Conservation (phyloP, 352 stramenopile species). For the Globisporangium canariense region DNA sequence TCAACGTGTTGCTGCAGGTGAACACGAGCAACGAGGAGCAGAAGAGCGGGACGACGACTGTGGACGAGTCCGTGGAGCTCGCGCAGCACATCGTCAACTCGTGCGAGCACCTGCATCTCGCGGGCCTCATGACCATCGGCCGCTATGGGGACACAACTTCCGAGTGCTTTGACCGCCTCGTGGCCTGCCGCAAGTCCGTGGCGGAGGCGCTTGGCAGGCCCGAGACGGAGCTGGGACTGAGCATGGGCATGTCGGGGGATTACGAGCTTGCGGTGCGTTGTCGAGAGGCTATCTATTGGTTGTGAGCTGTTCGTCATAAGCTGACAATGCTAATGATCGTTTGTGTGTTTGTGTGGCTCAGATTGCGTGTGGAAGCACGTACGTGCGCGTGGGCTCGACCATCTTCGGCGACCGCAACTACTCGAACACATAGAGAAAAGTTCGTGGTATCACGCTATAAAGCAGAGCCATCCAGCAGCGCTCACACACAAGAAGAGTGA, state of each 20-base stretch:
- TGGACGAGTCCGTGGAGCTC: slow-evolving; percentile 72
- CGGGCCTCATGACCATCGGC: slow-evolving; percentile 99
- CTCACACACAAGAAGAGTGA: neutral
- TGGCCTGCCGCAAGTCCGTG: slow-evolving; percentile 63
- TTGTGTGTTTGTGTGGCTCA: slow-evolving; percentile 20
- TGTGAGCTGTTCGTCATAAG: neutral
- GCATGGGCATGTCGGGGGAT: slow-evolving; percentile 99
- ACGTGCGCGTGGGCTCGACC: slow-evolving; percentile 95
- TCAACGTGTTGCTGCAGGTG: slow-evolving; percentile 97
- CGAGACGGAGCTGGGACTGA: slow-evolving; percentile 88
- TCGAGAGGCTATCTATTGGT: neutral
- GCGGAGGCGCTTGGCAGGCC: slow-evolving; percentile 62
- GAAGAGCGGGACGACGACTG: slow-evolving; percentile 92
- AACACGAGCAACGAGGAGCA: slow-evolving; percentile 98
- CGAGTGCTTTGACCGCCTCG: slow-evolving; percentile 90
- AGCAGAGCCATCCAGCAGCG: too few relatives aligned
- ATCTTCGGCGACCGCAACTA: slow-evolving; percentile 98
- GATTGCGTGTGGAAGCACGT: slow-evolving; percentile 95
- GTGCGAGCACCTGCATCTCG: slow-evolving; percentile 92
- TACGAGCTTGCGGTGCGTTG: slow-evolving; percentile 90
- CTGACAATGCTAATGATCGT: neutral
- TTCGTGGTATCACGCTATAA: neutral
- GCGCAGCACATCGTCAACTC: slow-evolving; percentile 86
- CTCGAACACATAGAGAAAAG: slow-evolving; percentile 32
- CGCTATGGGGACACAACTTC: slow-evolving; percentile 90